Evolutionary conservation across 805 yeast species (phyloP).

Genomic region (Cyberlindnera suaveolens): DNA sequence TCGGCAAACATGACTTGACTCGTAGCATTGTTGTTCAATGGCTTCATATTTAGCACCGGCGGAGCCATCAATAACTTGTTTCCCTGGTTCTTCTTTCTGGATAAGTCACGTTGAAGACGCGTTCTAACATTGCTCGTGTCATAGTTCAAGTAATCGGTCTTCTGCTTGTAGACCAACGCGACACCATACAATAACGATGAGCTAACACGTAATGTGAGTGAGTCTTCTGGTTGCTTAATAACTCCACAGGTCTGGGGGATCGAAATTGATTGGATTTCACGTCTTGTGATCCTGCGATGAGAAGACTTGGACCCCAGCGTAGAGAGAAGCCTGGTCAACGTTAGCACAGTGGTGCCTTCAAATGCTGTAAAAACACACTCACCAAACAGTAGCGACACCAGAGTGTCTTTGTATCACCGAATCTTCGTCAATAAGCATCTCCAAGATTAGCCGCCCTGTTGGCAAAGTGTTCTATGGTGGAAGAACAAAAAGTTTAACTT

Average conservation of each 20-base stretch:
- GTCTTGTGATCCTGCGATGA: slow-evolving; percentile 25
- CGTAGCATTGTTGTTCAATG: not conserved
- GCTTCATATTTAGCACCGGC: not conserved
- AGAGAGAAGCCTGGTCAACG: slow-evolving; percentile 26
- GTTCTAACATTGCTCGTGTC: slow-evolving; percentile 20
- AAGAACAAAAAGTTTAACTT: not conserved
- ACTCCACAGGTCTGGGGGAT: slow-evolving; percentile 38
- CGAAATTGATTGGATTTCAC: slow-evolving; percentile 30
- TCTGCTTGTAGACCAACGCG: slow-evolving; percentile 39
- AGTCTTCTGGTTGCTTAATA: slow-evolving; percentile 17
- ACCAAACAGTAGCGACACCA: slow-evolving; percentile 28
- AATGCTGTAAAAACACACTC: slow-evolving; percentile 3
- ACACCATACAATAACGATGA: slow-evolving; percentile 42
- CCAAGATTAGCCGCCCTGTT: not conserved
- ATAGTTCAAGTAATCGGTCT: slow-evolving; percentile 38
- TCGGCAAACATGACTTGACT: slow-evolving; percentile 24
- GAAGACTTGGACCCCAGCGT: slow-evolving; percentile 33
- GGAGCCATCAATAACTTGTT: slow-evolving; percentile 7
- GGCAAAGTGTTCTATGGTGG: not conserved
- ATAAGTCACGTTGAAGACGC: slow-evolving; percentile 19
- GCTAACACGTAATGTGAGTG: slow-evolving; percentile 26
- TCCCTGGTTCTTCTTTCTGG: slow-evolving; percentile 1
- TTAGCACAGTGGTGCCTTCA: not conserved
- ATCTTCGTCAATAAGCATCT: slow-evolving; percentile 17
- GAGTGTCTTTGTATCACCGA: slow-evolving; percentile 17